Percentiles rank a stretch among this genome's conserved stretches.
phyloP scores from a whole-genome alignment of 2,329 filamentous ascomycete genomes.

The Cladophialophora exuberans region DNA sequence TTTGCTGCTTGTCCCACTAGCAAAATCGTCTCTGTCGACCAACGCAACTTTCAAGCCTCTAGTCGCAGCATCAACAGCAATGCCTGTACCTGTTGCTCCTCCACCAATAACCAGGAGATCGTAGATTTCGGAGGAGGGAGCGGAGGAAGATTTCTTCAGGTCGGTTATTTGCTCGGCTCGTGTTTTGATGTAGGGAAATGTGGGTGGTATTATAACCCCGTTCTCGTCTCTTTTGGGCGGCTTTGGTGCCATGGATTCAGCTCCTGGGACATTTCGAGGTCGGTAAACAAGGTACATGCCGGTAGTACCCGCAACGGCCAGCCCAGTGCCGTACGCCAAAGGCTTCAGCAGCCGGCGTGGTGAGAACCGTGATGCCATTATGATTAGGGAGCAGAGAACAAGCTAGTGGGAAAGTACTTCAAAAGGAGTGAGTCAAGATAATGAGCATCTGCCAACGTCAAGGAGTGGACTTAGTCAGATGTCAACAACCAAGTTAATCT shows the following conservation, averaged over 20 bases:
- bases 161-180: conserved; percentile 57
- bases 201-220: conserved; percentile 59
- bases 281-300: conserved; percentile 64
- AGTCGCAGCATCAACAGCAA: conserved; percentile 79
- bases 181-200: conserved; percentile 55
- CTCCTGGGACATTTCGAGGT: conserved; percentile 64
- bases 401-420: neutral
- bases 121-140: conserved; percentile 63
- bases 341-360: conserved; percentile 56
- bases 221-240: conserved; percentile 54
- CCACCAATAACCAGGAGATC: conserved; percentile 79
- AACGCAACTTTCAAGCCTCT: conserved; percentile 78
- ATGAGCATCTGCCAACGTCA: neutral
- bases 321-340: conserved; percentile 61
- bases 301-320: conserved; percentile 54
- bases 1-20: conserved; percentile 80
- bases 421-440: neutral
- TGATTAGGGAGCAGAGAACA: conserved; percentile 3
- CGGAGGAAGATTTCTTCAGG: conserved; percentile 56
- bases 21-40: conserved; percentile 84
- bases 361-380: conserved; percentile 35
- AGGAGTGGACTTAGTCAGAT: neutral
- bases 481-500: neutral
- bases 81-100: conserved; percentile 79
- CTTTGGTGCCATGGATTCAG: conserved; percentile 53